Evolutionary conservation across 176 grass and related monocot species (phyloP), one percentile per base, ranked within the genome.

Genomic region (Musa troglodytarum): DNA sequence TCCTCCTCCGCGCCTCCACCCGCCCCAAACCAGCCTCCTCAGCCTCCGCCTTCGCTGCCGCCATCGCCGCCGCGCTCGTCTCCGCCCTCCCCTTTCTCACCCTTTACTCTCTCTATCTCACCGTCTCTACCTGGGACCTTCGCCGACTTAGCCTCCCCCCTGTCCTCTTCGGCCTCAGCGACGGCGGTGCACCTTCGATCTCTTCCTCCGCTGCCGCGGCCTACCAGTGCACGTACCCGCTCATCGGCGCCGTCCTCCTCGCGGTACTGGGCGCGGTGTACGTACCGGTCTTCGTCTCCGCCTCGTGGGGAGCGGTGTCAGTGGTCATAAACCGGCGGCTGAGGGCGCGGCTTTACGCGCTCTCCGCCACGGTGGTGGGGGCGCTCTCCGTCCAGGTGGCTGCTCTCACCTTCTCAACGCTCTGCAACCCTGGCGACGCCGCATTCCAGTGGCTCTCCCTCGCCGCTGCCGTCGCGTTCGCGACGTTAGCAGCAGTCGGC

Each of bases 261-360:
- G 66, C 82, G 2, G 76, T 52, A 0, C 77, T 87, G 22, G 77
- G 66, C 12, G 65, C 65, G 11, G 34, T 76, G 8, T 83, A 87
- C 81, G 34, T 79, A 26, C 85, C 85, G 22, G 56, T 87, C 21
- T 74, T 87, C 23, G 52, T 78, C 43, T 80, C 85, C 4, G 85
- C 81, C 21, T 80, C 72, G 51, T 83, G 85, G 85, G 52, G 72
- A 7, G 77, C 69, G 8, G 76, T 81, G 21, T 71, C 77, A 65
- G 72, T 87, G 25, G 85, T 78, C 56, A 87, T 87, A 76, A 87
- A 87, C 63, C 34, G 68, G 75, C 56, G 81, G 61, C 53, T 87
- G 55, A 65, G 81, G 29, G 57, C 49, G 1, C 74, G 85, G 57
- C 72, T 81, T 9, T 80, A 76, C 58, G 81, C 71, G n/a, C 85